A percentile compares a stretch with the other conserved stretches of the same genome.
Evolutionary conservation across 2,329 filamentous ascomycete genomes (phyloP).

Genomic region (Penicillium sp.): DNA sequence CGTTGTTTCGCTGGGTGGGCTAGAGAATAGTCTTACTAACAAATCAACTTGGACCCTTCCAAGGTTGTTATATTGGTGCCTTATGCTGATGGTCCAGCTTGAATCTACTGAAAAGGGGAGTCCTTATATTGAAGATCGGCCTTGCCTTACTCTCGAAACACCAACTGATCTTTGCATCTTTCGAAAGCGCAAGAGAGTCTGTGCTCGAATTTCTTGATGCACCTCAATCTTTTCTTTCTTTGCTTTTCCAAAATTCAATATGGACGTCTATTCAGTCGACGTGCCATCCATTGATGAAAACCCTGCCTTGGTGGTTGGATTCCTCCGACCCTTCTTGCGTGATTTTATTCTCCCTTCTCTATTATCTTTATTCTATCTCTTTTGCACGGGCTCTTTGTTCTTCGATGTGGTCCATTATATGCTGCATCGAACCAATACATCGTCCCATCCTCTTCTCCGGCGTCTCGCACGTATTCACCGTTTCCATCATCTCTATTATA

Average conservation of each 20-base stretch:
- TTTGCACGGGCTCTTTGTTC: conserved; percentile 18
- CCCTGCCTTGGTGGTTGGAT: neutral
- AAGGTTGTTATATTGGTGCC: neutral
- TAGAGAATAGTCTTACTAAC: neutral
- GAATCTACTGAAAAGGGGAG: neutral
- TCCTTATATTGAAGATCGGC: neutral
- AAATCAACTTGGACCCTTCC: neutral
- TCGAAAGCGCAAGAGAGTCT: neutral
- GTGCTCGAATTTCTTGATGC: neutral
- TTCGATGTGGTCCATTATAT: conserved; percentile 21
- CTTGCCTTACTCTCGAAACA: neutral
- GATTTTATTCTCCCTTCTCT: neutral
- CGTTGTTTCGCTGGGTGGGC: neutral
- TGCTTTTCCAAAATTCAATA: neutral
- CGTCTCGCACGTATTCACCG: conserved; percentile 18
- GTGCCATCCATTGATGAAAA: neutral
- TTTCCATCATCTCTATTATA: conserved; percentile 26
- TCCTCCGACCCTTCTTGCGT: neutral
- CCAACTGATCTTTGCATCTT: neutral
- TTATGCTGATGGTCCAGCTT: neutral
- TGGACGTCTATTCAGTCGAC: neutral
- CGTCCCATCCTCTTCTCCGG: conserved; percentile 14
- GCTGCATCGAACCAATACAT: conserved; percentile 18
- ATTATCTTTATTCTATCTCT: conserved; percentile 14
- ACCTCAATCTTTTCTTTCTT: neutral